Evolutionary conservation across 371 early-diverging fungal genomes (phyloP), one percentile per base, ranked within the genome.

Genomic region (Umbelopsis sp.): DNA sequence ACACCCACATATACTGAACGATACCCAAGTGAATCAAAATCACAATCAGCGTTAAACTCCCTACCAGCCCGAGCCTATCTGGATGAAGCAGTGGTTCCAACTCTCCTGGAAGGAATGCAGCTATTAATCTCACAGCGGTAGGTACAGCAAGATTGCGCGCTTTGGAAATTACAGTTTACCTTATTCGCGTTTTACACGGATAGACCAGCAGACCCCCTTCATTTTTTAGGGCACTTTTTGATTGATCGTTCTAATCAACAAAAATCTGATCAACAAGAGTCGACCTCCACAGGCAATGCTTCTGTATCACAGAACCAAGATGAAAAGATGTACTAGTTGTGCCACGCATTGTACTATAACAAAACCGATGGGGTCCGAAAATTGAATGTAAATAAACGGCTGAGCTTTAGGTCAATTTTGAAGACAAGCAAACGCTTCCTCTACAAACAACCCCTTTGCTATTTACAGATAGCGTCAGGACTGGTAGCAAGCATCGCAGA

Each of bases 31-130:
- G 48, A 16, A 48, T 20, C 18, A 7, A 16, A 16, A 48, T n/a
- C 48, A 48, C 8, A 48, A n/a, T 57, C 57, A 35, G 35, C 14
- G 16, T 12, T 57, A 12, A 57, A 57, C 18, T 57, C 57, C 9
- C 35, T 84, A 52, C 77, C 88, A 16, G 80, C 86, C 20, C 76
- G 90, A 25, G 67, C 85, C 4, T 89, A 89, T 70, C 74, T 89
- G 5, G 90, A 89, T 68, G 76, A 81, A 2, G 82, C 87, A 7
- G 89, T 89, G 7, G 80, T 87, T 0, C 89, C 88, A 37, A 81
- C 84, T 2, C 70, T 89, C n/a, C 71, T 88, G 24, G 88, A 89
- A 65, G 90, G 90, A n/a, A 76, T 89, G 80, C 87, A 87, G 71
- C 73, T 80, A 44, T 69, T 88, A 8, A 85, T 81, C 20, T 76